Evolutionary conservation across 495 filamentous ascomycete genomes (phyloP).

Genomic region (Penicillium herquei): DNA sequence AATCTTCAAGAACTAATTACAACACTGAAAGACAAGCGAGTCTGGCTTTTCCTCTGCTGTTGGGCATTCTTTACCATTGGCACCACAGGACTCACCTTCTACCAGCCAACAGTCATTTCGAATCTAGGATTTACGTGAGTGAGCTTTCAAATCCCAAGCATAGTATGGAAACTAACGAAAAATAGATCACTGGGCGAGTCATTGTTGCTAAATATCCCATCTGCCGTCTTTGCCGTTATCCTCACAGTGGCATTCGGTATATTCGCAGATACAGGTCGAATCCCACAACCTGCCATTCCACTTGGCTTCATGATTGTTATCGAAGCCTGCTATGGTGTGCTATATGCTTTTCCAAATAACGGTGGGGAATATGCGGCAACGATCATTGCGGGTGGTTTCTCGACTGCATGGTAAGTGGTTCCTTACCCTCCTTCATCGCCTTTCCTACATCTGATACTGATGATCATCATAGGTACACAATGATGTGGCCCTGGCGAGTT

Average conservation of each 20-base stretch:
- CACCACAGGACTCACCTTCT: slow-evolving; percentile 39
- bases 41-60: slow-evolving; percentile 26
- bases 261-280: slow-evolving; percentile 36
- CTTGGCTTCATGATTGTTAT: slow-evolving; percentile 40
- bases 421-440: background rate
- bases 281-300: slow-evolving; percentile 39
- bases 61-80: slow-evolving; percentile 43
- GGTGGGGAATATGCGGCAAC: slow-evolving; percentile 41
- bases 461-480: slow-evolving; percentile 24
- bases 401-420: slow-evolving; percentile 33
- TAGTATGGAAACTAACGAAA: background rate
- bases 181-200: slow-evolving; percentile 31
- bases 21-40: slow-evolving; percentile 28
- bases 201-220: slow-evolving; percentile 36
- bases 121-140: slow-evolving; percentile 41
- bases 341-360: slow-evolving; percentile 36
- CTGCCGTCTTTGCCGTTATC: slow-evolving; percentile 29
- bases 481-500: slow-evolving; percentile 37
- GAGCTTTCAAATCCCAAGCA: background rate
- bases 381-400: slow-evolving; percentile 25
- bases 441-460: background rate
- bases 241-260: slow-evolving; percentile 32
- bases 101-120: slow-evolving; percentile 44
- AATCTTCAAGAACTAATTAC: slow-evolving; percentile 30
- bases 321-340: slow-evolving; percentile 39